phyloP scores from a whole-genome alignment of 768 basidiomycete genomes.

The Tephrocybe sp. region DNA sequence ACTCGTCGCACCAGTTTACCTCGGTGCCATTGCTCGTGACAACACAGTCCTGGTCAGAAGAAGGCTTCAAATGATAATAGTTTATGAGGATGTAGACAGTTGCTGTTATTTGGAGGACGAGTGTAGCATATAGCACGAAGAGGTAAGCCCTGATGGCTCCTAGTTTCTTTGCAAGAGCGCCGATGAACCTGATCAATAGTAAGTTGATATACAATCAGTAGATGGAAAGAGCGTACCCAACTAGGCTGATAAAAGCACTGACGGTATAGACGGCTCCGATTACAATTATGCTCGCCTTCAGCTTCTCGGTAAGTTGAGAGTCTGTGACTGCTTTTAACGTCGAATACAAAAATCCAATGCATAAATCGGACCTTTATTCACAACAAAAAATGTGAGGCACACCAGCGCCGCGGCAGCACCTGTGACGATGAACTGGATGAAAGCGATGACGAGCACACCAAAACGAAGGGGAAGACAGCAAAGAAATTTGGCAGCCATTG shows the following conservation, averaged over 20 bases:
- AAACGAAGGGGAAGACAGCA: slow-evolving; percentile 44
- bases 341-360: slow-evolving; percentile 5
- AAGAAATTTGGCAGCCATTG: slow-evolving; percentile 41
- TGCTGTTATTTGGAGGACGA: slow-evolving; percentile 30
- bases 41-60: slow-evolving; percentile 28
- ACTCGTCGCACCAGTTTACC: slow-evolving; percentile 30
- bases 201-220: not conserved
- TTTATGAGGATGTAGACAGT: slow-evolving; percentile 31
- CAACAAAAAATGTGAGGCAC: slow-evolving; percentile 26
- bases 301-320: slow-evolving; percentile 22
- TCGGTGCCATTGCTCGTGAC: slow-evolving; percentile 20
- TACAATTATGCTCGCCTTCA: slow-evolving; percentile 31
- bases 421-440: slow-evolving; percentile 37
- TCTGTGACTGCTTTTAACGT: slow-evolving; percentile 16
- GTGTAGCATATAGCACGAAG: slow-evolving; percentile 27
- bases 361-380: slow-evolving; percentile 18
- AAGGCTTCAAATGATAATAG: slow-evolving; percentile 29
- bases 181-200: slow-evolving; percentile 32
- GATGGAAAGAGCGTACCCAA: slow-evolving; percentile 27
- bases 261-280: slow-evolving; percentile 31
- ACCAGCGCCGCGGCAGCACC: slow-evolving; percentile 30
- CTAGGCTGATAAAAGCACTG: slow-evolving; percentile 31
- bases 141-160: slow-evolving; percentile 34
- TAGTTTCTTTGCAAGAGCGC: slow-evolving; percentile 37
- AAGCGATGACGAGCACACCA: slow-evolving; percentile 39